Base-by-base conservation (phyloP, 208 protist genomes). In the Wallacemonas sp. region DNA sequence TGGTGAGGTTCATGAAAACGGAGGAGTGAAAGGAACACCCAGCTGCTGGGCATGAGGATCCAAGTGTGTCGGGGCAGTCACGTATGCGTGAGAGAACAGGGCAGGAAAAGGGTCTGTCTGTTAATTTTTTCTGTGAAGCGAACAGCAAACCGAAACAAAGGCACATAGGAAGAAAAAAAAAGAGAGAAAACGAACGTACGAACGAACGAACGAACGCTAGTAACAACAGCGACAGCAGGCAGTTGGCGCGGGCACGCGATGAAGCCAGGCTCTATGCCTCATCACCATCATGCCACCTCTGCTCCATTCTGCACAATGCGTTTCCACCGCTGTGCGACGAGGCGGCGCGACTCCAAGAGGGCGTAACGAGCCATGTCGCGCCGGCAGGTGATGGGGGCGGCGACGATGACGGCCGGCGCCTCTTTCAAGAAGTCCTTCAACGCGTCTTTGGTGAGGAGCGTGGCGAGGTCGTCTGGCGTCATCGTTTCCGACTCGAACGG, bases 371-470 rank as follows among this genome's bases (percentile, higher is more conserved):
- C 65, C 73, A 94, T 85, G 61, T 88, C 85, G 30, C 81, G 80
- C 1, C 88, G 84, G 1, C 74, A 75, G 8, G 85, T 64, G 33
- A 94, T 70, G 0, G 85, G 81, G 2, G 72, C 72, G 61, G 80
- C 87, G 27, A 92, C 78, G 56, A 90, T 74, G 34, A 36, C 72
- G 30, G 82, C 52, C 11, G 78, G 81, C 4, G 76, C 80, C 39
- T 95, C 86, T 65, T 95, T 95, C 19, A 95, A 56, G 62, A 90
- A 95, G 66, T 95, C 89, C 49, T 89, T 89, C 34, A 95, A 63
- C 11, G 86, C 86, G 61, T 95, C 90, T 47, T 84, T 77, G 19
- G 87, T 85, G 4, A 95, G 63, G 16, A 92, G 73, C 52, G 77
- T 86, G 32, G 85, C 82, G 58, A 95, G 77, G 14, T 77, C 78